phyloP scores from a whole-genome alignment of 306 rosid species.

The Ormosia emarginata region DNA sequence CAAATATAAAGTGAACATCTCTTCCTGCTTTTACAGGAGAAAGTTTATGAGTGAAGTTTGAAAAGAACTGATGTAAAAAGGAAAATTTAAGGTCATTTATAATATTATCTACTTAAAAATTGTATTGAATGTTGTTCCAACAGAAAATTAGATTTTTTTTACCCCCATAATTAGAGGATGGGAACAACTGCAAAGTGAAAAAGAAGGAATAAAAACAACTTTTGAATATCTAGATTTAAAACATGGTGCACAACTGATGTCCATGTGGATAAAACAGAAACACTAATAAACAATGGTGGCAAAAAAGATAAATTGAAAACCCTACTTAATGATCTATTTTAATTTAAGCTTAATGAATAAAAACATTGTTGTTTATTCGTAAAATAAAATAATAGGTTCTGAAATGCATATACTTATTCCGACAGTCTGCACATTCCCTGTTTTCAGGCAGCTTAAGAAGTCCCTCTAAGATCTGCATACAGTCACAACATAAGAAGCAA shows the following conservation, averaged over 20 bases:
- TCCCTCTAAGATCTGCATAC: slow-evolving; percentile 57
- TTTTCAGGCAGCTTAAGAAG: slow-evolving; percentile 65
- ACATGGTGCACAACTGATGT: background rate
- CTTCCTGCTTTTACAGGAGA: background rate
- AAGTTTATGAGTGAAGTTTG: background rate
- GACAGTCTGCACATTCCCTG: slow-evolving; percentile 72
- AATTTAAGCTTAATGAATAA: background rate
- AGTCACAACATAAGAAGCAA: slow-evolving; percentile 1
- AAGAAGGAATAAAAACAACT: background rate
- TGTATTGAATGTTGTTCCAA: background rate
- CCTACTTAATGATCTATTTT: background rate
- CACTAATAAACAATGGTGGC: background rate
- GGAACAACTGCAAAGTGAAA: too few relatives aligned
- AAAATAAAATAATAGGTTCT: background rate
- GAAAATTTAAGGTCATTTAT: background rate
- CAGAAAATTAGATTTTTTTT: background rate
- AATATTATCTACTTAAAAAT: background rate
- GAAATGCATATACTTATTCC: slow-evolving; percentile 54
- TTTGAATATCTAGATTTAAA: background rate
- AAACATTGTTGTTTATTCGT: background rate
- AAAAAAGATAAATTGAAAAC: background rate
- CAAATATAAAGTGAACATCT: background rate
- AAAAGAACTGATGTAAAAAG: background rate
- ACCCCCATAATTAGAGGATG: too few relatives aligned
- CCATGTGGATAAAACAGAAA: background rate